phyloP scores from a whole-genome alignment of 2,329 filamentous ascomycete species.

The Mycosphaerelloides madeirae region DNA sequence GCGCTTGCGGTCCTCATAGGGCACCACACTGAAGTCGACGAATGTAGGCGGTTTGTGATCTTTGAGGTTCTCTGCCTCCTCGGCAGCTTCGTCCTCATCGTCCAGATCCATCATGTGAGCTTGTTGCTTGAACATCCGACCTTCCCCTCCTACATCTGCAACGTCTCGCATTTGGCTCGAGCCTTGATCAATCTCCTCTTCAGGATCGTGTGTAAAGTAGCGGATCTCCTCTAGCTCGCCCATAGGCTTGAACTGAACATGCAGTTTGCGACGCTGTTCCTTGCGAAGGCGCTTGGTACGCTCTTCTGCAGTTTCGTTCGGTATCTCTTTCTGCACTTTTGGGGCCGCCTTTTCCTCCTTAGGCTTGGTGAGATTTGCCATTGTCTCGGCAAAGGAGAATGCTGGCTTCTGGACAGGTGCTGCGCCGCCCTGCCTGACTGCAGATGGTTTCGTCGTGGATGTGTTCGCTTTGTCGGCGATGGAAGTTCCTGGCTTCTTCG shows the following conservation, averaged over 20 bases:
- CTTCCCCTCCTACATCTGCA: slow-evolving; percentile 64
- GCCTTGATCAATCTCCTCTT: slow-evolving; percentile 64
- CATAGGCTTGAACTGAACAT: slow-evolving; percentile 67
- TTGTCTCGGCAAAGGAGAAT: slow-evolving; percentile 37
- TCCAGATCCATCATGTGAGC: slow-evolving; percentile 63
- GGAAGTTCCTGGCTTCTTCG: slow-evolving; percentile 39
- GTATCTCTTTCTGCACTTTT: slow-evolving; percentile 50
- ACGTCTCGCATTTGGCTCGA: slow-evolving; percentile 67
- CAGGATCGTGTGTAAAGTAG: slow-evolving; percentile 66
- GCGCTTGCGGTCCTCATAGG: slow-evolving; percentile 37
- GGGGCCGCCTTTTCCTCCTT: slow-evolving; percentile 48
- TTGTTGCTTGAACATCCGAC: slow-evolving; percentile 50
- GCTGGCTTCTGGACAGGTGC: slow-evolving; percentile 26
- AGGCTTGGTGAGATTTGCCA: slow-evolving; percentile 46
- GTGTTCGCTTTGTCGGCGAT: slow-evolving; percentile 25
- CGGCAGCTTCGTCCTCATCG: slow-evolving; percentile 57
- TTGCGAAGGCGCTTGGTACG: slow-evolving; percentile 65
- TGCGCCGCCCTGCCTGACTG: slow-evolving; percentile 26
- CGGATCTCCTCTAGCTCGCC: slow-evolving; percentile 61
- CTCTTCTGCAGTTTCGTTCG: slow-evolving; percentile 63
- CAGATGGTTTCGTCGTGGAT: slow-evolving; percentile 19
- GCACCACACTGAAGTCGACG: slow-evolving; percentile 43
- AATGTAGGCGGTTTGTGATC: slow-evolving; percentile 40
- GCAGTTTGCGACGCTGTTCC: slow-evolving; percentile 64
- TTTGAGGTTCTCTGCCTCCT: slow-evolving; percentile 47